Base-by-base conservation (phyloP, 805 yeast genomes). In the Nakazawaea wyomingensis region DNA sequence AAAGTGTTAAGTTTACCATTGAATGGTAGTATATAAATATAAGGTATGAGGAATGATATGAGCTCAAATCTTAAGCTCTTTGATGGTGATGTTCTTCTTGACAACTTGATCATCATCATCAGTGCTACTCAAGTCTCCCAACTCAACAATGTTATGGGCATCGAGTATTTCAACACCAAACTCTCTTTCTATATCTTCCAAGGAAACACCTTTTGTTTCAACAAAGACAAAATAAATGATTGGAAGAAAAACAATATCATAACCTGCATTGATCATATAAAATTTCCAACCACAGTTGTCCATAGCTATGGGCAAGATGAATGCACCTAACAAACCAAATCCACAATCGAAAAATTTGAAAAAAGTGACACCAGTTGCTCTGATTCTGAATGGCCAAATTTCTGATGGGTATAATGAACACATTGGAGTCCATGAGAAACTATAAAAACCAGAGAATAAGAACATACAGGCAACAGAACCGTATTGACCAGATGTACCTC, bases 291-390 rank as follows among this genome's bases (percentile, higher is more conserved):
- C 41, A 38, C 53, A 48, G 36, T 50, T 47, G 30, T 51, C 54
- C 37, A 56, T 37, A 4, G 57, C 60, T 28, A 66, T 58, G 11
- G 71, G 66, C 33, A 53, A 50, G 28, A 49, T 55, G 37, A 53
- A 56, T 39, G 50, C 53, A 41, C 53, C 55, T 50, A 55, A 48
- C 37, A 55, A 50, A 11, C 56, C 56, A 40, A 53, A 54, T 1
- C 47, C 55, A 39, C 50, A 52, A 5, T 53, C 49, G 33, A 55
- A 51, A 29, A 57, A 36, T 37, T 53, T 54, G 34, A 53, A 51
- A 33, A 53, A 35, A 0, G 59, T 54, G 55, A 55, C 51, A 24
- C 61, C 62, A 33, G 54, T 54, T 8, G 61, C 45, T 39, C 62
- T 50, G 21, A 54, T 47, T 14, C 52, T 40, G 43, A 46, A 57